These are phyloP conservation scores for Quercus variabilis DNA, from an alignment of 306 rosid genomes.

Conservation along the genomic window DNA sequence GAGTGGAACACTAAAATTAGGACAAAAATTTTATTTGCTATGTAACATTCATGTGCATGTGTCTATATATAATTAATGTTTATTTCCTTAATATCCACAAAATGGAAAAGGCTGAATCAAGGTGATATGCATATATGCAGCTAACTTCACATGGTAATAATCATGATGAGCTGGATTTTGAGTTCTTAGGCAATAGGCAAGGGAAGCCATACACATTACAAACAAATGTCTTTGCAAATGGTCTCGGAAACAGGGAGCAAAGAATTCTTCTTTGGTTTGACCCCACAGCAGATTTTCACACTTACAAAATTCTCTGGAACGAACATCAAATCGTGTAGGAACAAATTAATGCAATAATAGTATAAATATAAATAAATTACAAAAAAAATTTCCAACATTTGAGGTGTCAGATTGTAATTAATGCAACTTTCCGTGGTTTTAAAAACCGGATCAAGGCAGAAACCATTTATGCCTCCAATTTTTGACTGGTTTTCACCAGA, in stretches of 20 bases:
- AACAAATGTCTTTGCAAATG: slow-evolving; percentile 51
- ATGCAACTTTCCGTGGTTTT: too few species aligned
- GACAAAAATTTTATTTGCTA: too few species aligned
- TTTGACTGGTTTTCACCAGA: too few species aligned
- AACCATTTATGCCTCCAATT: fast-evolving
- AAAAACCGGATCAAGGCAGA: too few species aligned
- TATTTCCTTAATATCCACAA: too few species aligned
- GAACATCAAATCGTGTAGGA: slow-evolving; percentile 61
- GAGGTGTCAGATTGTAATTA: too few species aligned
- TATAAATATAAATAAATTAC: too few species aligned
- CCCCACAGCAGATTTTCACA: slow-evolving; percentile 43
- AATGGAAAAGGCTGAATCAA: neutral
- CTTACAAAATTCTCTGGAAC: slow-evolving; percentile 51
- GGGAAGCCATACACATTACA: slow-evolving; percentile 44
- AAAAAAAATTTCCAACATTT: too few species aligned
- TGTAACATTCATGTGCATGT: too few species aligned
- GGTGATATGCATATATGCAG: slow-evolving; percentile 8
- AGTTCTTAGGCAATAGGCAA: slow-evolving; percentile 52
- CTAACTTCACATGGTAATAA: slow-evolving; percentile 26
- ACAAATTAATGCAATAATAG: too few species aligned
- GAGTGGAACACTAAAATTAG: too few species aligned
- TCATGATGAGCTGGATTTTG: slow-evolving; percentile 61
- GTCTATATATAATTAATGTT: too few species aligned
- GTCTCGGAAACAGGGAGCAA: slow-evolving; percentile 49
- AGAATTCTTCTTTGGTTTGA: slow-evolving; percentile 57